These are phyloP conservation scores for Pleurotus eryngii DNA, from an alignment of 768 basidiomycete genomes.

Conservation along the genomic window DNA sequence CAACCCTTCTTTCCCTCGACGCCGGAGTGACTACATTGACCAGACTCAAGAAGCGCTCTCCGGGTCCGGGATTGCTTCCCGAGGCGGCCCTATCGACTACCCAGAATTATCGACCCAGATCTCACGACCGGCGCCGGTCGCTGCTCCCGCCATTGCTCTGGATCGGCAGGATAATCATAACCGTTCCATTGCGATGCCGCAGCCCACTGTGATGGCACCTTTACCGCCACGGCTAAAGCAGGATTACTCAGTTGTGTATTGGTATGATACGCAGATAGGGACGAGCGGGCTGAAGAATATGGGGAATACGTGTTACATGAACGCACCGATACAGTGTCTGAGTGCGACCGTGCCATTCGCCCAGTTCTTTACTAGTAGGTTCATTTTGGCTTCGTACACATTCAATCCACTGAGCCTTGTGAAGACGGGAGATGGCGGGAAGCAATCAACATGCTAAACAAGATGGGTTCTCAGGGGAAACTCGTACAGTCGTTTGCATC, in stretches of 20 bases:
- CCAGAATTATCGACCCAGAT: constrained; percentile 66
- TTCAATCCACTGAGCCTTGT: not conserved
- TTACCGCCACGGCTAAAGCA: constrained; percentile 64
- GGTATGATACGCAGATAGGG: constrained; percentile 77
- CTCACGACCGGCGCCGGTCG: constrained; percentile 77
- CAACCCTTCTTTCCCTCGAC: constrained; percentile 70
- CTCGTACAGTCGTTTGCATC: constrained; percentile 80
- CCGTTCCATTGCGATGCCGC: constrained; percentile 36
- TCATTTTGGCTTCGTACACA: not conserved
- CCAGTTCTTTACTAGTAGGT: constrained; percentile 83
- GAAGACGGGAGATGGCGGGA: constrained; percentile 77
- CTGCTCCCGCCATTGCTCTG: constrained; percentile 54
- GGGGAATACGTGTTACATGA: constrained; percentile 99
- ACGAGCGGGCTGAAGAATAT: constrained; percentile 90
- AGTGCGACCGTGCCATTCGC: constrained; percentile 93
- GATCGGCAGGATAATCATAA: constrained; percentile 79
- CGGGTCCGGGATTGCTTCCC: constrained; percentile 32
- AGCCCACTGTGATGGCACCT: constrained; percentile 34
- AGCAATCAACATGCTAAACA: constrained; percentile 82
- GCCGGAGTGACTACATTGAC: constrained; percentile 79
- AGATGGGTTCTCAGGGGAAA: constrained; percentile 82
- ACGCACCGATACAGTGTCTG: constrained; percentile 94
- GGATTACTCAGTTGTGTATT: constrained; percentile 82
- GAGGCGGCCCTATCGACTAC: constrained; percentile 70
- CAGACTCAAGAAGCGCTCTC: constrained; percentile 66